Conservation (phyloP, 2,329 filamentous ascomycete species). For the Fusarium buxicola region DNA sequence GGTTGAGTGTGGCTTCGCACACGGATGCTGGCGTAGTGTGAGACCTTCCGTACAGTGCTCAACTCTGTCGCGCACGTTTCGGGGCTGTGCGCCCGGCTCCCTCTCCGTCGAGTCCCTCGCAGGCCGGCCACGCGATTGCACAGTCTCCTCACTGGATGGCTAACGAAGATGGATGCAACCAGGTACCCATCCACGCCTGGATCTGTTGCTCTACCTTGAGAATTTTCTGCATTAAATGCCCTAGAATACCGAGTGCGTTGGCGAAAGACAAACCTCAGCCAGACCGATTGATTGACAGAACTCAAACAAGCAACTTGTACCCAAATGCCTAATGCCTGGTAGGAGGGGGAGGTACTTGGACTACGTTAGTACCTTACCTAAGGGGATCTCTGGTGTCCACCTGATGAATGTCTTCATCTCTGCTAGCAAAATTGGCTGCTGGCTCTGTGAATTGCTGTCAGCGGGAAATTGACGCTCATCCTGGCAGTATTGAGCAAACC, state of each 20-base stretch:
- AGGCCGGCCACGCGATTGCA: slow-evolving; percentile 14
- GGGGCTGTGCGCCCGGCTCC: slow-evolving; percentile 14
- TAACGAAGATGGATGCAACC: slow-evolving; percentile 8
- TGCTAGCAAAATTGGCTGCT: slow-evolving; percentile 12
- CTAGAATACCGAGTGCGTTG: slow-evolving; percentile 6
- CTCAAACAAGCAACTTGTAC: background rate
- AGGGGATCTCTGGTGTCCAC: too few relatives aligned
- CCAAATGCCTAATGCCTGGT: too few relatives aligned
- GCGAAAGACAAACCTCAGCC: slow-evolving; percentile 10
- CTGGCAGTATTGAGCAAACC: slow-evolving; percentile 19
- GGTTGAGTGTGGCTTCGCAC: slow-evolving; percentile 31
- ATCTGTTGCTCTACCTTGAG: slow-evolving; percentile 11
- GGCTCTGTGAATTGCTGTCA: slow-evolving; percentile 14
- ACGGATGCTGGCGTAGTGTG: background rate
- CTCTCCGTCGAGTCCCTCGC: slow-evolving; percentile 6
- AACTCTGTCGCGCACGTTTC: slow-evolving; percentile 17
- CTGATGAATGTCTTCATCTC: slow-evolving; percentile 11
- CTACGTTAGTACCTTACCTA: too few relatives aligned
- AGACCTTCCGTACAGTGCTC: slow-evolving; percentile 16
- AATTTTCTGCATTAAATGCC: slow-evolving; percentile 11
- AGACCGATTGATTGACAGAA: slow-evolving; percentile 31
- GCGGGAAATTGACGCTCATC: slow-evolving; percentile 29
- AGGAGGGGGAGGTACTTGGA: background rate
- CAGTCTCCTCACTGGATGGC: slow-evolving; percentile 7
- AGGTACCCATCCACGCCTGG: slow-evolving; percentile 18